Evolutionary conservation across 495 filamentous ascomycete species (phyloP).

Genomic region (Apiosordaria backusii): DNA sequence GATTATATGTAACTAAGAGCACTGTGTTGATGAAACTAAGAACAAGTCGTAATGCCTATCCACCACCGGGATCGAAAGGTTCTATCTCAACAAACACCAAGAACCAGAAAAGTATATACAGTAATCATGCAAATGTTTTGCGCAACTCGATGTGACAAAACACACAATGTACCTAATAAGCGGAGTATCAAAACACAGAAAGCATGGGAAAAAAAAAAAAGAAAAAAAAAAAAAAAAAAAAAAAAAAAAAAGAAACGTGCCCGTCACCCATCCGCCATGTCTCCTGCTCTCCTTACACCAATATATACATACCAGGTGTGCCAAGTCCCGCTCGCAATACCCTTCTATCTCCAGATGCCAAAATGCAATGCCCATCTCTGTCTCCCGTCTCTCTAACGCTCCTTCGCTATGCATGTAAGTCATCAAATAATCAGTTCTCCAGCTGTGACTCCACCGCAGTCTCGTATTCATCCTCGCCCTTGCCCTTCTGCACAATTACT

Average conservation of each 20-base stretch:
- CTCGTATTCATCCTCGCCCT: constrained; percentile 38
- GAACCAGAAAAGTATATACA: background rate
- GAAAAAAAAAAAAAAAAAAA: background rate
- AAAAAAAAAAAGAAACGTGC: background rate
- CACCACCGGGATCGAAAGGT: too few relatives aligned
- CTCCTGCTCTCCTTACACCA: too few relatives aligned
- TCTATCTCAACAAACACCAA: too few relatives aligned
- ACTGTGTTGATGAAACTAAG: background rate
- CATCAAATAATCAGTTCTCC: constrained; percentile 5
- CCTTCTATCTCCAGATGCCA: background rate
- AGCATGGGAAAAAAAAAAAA: background rate
- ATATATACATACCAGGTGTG: background rate
- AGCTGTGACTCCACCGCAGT: constrained; percentile 28
- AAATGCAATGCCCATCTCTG: background rate
- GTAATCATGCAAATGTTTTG: background rate
- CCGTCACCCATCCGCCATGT: background rate
- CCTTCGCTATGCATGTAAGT: constrained; percentile 1
- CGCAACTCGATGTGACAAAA: too few relatives aligned
- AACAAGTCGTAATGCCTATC: background rate
- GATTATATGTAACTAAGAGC: background rate
- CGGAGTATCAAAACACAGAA: background rate
- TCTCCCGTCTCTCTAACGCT: background rate
- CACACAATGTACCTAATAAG: background rate
- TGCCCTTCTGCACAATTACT: constrained; percentile 35
- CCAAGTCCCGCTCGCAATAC: background rate